Conservation (phyloP, 345 rosid species). For the Conringia planisiliqua region DNA sequence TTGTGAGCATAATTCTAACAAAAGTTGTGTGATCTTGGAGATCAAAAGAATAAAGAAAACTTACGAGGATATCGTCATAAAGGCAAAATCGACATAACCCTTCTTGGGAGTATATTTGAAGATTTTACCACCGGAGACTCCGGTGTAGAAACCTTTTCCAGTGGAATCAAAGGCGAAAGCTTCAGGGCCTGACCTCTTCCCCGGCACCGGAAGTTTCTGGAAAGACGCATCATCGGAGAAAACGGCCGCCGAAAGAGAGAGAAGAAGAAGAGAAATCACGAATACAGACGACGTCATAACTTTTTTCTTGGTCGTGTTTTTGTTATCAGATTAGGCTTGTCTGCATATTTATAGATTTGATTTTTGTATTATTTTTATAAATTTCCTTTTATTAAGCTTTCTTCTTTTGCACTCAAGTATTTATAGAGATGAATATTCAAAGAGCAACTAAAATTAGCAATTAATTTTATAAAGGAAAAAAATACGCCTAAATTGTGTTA, state of each 20-base stretch:
- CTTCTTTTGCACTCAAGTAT: not conserved
- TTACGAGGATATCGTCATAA: constrained; percentile 21
- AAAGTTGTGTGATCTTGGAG: not conserved
- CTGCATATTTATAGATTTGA: constrained; percentile 11
- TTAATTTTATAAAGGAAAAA: not conserved
- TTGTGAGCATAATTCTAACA: not conserved
- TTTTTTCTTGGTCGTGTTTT: constrained; percentile 4
- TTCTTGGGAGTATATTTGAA: constrained; percentile 24
- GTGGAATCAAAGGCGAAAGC: constrained; percentile 33
- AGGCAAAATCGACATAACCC: constrained; percentile 28
- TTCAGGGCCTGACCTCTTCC: constrained; percentile 30
- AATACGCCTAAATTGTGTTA: not conserved
- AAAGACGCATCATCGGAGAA: not conserved
- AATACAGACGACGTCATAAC: constrained; percentile 19
- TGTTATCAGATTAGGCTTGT: not conserved
- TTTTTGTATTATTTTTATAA: not conserved
- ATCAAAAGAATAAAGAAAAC: not conserved
- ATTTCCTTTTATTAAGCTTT: not conserved
- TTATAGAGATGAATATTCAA: not conserved
- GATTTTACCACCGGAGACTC: constrained; percentile 43
- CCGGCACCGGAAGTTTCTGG: constrained; percentile 20
- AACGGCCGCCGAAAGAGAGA: constrained; percentile 23
- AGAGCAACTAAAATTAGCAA: not conserved
- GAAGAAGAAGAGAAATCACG: constrained; percentile 8
- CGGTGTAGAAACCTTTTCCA: constrained; percentile 39